These are phyloP conservation scores for Trichosphaerium sp. DNA, from an alignment of 78 protist species.

Conservation along the genomic window DNA sequence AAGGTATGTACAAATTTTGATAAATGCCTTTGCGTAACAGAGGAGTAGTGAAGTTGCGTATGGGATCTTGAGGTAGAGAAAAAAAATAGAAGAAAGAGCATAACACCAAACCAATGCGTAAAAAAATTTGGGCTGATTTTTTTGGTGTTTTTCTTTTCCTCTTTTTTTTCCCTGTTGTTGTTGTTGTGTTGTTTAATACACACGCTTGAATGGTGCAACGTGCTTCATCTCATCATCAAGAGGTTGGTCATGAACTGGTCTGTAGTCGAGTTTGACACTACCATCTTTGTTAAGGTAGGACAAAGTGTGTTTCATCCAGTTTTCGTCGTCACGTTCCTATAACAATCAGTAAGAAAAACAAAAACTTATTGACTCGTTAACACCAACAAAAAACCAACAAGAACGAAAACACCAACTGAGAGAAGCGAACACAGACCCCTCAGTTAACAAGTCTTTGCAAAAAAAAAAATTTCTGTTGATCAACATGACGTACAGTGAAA, in stretches of 20 bases:
- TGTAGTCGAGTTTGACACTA: slow-evolving; percentile 61
- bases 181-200: slow-evolving; percentile 23
- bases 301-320: slow-evolving; percentile 96
- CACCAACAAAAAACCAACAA: too few relatives aligned
- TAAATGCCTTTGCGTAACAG: too few relatives aligned
- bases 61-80: too few relatives aligned
- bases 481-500: slow-evolving; percentile 54
- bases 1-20: too few relatives aligned
- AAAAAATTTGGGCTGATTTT: too few relatives aligned
- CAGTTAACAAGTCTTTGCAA: background rate
- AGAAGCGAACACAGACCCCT: background rate
- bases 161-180: slow-evolving; percentile 1
- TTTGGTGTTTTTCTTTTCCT: background rate
- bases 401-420: too few relatives aligned
- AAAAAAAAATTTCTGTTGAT: background rate
- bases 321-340: slow-evolving; percentile 64
- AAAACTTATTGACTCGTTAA: too few relatives aligned
- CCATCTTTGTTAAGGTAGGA: slow-evolving; percentile 68
- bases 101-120: too few relatives aligned
- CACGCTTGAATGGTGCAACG: slow-evolving; percentile 27
- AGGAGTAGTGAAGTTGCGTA: too few relatives aligned
- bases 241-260: slow-evolving; percentile 37
- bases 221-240: slow-evolving; percentile 35
- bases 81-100: too few relatives aligned
- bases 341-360: too few relatives aligned